Evolutionary conservation across 345 rosid genomes (phyloP).

Genomic region (Populus nigra): DNA sequence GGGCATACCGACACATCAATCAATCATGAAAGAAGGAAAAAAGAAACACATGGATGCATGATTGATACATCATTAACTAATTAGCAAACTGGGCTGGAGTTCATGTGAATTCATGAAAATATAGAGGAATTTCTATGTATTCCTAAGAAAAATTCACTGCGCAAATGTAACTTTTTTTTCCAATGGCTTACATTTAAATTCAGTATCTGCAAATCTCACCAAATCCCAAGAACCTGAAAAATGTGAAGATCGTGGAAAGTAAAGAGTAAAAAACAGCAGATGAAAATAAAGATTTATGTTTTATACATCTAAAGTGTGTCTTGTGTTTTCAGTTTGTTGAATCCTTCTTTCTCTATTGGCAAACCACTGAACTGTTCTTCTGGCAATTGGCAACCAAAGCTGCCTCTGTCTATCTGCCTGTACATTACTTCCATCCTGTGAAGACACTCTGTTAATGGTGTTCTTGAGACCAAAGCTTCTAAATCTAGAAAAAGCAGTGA

Average conservation of each 20-base stretch:
- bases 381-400: slow-evolving; percentile 75
- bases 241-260: neutral
- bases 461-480: slow-evolving; percentile 25
- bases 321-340: slow-evolving; percentile 24
- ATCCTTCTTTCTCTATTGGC: slow-evolving; percentile 56
- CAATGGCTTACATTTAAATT: neutral
- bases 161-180: no score
- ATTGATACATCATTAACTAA: no score
- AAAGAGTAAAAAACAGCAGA: neutral
- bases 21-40: no score
- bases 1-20: no score
- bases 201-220: neutral
- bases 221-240: neutral
- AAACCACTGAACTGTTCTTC: slow-evolving; percentile 74
- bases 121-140: neutral
- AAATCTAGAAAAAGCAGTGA: slow-evolving; percentile 59
- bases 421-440: slow-evolving; percentile 19
- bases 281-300: neutral
- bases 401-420: slow-evolving; percentile 46
- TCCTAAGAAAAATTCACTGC: neutral
- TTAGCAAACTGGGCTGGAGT: neutral
- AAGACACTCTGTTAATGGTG: slow-evolving; percentile 21
- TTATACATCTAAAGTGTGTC: slow-evolving; percentile 38
- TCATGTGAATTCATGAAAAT: neutral
- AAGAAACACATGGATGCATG: no score